Base-by-base conservation (phyloP, 116 monocot species). In the Papilionanthe hybrid region DNA sequence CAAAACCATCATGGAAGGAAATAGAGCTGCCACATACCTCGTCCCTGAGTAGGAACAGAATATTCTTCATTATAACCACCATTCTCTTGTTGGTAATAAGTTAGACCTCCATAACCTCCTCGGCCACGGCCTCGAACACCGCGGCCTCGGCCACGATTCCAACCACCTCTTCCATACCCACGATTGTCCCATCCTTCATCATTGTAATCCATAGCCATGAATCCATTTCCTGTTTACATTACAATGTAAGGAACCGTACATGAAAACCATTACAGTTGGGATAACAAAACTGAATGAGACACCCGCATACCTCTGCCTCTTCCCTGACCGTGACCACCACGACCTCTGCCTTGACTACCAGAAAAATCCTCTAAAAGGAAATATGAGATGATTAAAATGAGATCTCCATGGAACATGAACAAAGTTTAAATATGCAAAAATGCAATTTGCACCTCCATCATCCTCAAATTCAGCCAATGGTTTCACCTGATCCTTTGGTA, bases 401-500 rank as follows among this genome's bases (percentile, higher is more conserved):
- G n/a, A n/a, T n/a, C 77, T 17, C 1, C 15, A 29, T 77, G 53
- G 6, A 30, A 28, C 42, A 63, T 60, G 12, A 77, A 18, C 76
- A 75, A 55, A 57, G 9, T 20, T 53, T 49, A 20, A 19, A 32
- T 19, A 47, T 11, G 12, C 28, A 18, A n/a, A 82, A 23, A 0
- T 45, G 63, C 4, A 12, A 76, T 3, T 32, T 23, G 28, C 76
- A 84, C 82, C 81, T 71, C 79, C 83, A 29, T 83, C 89, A 29
- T 81, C 76, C 30, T 86, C 89, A 78, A 83, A 89, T 55, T 89
- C 89, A 20, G 78, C 78, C 65, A 81, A 80, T 79, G 86, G 83
- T 75, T 78, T 83, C 66, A 89, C 89, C 76, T 86, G 83, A 74
- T 89, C 89, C 53, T 37, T 80, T 15, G 89, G 86, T 58, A 89